Conservation (phyloP, 345 rosid species). For the Lenwebbia sp. region DNA sequence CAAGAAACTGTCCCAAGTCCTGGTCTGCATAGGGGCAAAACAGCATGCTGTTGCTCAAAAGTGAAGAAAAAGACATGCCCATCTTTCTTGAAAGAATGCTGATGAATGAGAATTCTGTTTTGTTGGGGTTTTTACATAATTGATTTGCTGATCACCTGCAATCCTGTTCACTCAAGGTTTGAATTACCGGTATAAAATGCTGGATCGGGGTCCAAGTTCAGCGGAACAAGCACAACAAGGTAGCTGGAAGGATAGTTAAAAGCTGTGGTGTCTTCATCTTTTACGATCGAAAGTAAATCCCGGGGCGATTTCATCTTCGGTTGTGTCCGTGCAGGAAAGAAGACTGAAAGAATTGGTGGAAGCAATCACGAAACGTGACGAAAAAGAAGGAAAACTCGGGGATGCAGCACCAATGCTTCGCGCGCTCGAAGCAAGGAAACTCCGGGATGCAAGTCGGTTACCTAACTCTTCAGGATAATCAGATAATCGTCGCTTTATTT, state of each 20-base stretch:
- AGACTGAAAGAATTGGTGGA: conserved; percentile 64
- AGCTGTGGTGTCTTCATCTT: neutral
- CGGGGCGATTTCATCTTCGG: neutral
- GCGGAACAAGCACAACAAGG: conserved; percentile 62
- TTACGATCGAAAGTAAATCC: neutral
- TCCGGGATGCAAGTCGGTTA: neutral
- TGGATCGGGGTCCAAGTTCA: conserved; percentile 54
- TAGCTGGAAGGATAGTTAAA: neutral
- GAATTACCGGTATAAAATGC: conserved; percentile 35
- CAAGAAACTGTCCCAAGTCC: neutral
- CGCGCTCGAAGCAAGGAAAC: neutral
- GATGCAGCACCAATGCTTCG: neutral
- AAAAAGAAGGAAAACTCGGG: conserved; percentile 37
- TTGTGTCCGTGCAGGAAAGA: conserved; percentile 49
- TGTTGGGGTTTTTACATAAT: neutral
- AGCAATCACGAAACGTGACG: conserved; percentile 52
- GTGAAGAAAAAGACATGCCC: neutral
- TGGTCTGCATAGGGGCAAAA: neutral
- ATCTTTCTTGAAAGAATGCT: neutral
- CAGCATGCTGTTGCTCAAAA: neutral
- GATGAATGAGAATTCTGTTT: neutral
- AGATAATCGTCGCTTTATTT: neutral
- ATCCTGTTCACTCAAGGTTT: conserved; percentile 29
- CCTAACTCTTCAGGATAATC: neutral
- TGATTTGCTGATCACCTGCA: neutral